These are phyloP conservation scores for Diaporthe sp. DNA, from an alignment of 2,329 filamentous ascomycete genomes.

Conservation along the genomic window DNA sequence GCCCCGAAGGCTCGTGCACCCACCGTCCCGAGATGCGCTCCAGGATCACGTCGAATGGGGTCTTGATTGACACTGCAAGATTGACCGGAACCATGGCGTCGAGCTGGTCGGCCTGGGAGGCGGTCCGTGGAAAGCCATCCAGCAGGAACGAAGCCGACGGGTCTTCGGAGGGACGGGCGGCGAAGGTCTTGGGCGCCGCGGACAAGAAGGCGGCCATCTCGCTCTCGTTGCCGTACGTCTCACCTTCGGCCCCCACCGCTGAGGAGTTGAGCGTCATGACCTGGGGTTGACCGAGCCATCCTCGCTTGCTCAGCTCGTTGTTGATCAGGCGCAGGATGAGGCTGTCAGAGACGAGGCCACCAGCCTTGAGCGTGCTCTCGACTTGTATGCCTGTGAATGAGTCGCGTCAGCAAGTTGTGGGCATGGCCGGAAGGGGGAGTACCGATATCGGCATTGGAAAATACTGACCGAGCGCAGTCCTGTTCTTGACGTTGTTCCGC, in stretches of 20 bases:
- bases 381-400: constrained; percentile 82
- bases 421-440: constrained; percentile 31
- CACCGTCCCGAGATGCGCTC: constrained; percentile 92
- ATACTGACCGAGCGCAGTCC: constrained; percentile 83
- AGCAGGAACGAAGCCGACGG: constrained; percentile 92
- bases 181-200: constrained; percentile 53
- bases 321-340: constrained; percentile 94
- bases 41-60: constrained; percentile 88
- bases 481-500: constrained; percentile 90
- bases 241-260: constrained; percentile 56
- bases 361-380: constrained; percentile 88
- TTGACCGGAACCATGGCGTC: constrained; percentile 93
- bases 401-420: constrained; percentile 34
- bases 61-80: constrained; percentile 88
- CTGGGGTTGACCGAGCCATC: constrained; percentile 77
- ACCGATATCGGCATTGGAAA: constrained; percentile 27
- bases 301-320: constrained; percentile 86
- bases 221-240: constrained; percentile 46
- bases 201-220: constrained; percentile 59
- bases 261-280: constrained; percentile 68
- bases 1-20: constrained; percentile 91
- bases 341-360: constrained; percentile 90
- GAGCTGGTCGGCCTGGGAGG: constrained; percentile 81
- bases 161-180: constrained; percentile 71
- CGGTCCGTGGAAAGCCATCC: constrained; percentile 95